Evolutionary conservation across 345 rosid species (phyloP).

Genomic region (Aethionema arabicum): DNA sequence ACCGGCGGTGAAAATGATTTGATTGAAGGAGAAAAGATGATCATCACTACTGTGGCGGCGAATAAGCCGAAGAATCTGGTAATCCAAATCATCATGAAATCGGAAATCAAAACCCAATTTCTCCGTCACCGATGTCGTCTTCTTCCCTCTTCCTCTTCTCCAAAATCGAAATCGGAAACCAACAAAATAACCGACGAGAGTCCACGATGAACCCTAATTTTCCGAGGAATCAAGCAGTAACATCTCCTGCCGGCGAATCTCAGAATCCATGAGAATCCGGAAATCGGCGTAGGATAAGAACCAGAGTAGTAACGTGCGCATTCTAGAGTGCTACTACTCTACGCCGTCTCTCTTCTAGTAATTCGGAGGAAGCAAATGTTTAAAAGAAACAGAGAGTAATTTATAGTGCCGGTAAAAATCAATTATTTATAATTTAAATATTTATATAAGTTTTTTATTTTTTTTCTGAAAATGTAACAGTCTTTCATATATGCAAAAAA

Average conservation of each 20-base stretch:
- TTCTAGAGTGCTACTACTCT: background rate
- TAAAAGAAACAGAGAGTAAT: no score
- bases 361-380: no score
- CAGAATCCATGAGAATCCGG: background rate
- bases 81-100: slow-evolving; percentile 51
- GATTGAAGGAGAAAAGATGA: slow-evolving; percentile 48
- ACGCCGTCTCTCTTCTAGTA: background rate
- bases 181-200: background rate
- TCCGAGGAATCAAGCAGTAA: background rate
- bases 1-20: slow-evolving; percentile 49
- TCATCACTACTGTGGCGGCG: slow-evolving; percentile 44
- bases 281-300: background rate
- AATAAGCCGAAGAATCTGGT: slow-evolving; percentile 51
- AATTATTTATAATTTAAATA: no score
- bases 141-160: background rate
- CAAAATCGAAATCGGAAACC: background rate
- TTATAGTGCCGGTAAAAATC: no score
- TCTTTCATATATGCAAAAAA: no score
- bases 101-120: background rate
- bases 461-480: no score
- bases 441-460: no score
- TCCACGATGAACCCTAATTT: slow-evolving; percentile 31
- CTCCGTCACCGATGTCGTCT: slow-evolving; percentile 34
- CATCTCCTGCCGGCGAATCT: background rate
- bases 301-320: background rate